Base-by-base conservation (phyloP, 257 asterid species). In the Cynanchum wilfordii region DNA sequence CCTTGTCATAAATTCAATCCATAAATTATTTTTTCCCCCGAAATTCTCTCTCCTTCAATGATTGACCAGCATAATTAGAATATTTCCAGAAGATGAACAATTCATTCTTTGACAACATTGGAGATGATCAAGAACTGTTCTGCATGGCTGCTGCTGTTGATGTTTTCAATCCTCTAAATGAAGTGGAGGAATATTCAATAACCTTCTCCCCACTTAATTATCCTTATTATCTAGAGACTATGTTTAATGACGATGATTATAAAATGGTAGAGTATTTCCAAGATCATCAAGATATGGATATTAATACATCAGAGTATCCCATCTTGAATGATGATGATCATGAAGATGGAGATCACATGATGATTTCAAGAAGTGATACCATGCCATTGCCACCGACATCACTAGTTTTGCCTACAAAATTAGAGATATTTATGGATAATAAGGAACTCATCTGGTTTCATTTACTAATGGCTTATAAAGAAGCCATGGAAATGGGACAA, bases 391-490 rank as follows among this genome's bases (percentile, higher is more conserved):
- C 45, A 12, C 16, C 77, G 15, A 19, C 70, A 25, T 27, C 87
- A 30, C 30, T 78, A 16, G 65, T 75, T 29, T 69, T 83, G 68
- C 88, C 84, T 9, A 33, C 30, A 47, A 81, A 77, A n/a, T n/a
- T n/a, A 45, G 86, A 74, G 44, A 63, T 76, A 80, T 75, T 70
- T 51, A 68, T 82, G 2, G 83, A 76, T 73, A 69, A 47, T 73
- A 69, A 47, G 10, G 84, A 82, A 8, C 79, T 77, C 7, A 20
- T 73, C 15, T 68, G 77, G 10, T 51, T 60, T 71, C 89, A 84
- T 79, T 84, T 87, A 52, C 72, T 82, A 22, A 29, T 63, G 82
- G 87, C 89, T 49, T 82, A 87, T 42, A 78, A 65, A 9, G 85
- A 84, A 74, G 87, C 89, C 50, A 76, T 73, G 77, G 84, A 76